Evolutionary conservation across 2,329 filamentous ascomycete genomes (phyloP).

Genomic region (Aureobasidium sp.): DNA sequence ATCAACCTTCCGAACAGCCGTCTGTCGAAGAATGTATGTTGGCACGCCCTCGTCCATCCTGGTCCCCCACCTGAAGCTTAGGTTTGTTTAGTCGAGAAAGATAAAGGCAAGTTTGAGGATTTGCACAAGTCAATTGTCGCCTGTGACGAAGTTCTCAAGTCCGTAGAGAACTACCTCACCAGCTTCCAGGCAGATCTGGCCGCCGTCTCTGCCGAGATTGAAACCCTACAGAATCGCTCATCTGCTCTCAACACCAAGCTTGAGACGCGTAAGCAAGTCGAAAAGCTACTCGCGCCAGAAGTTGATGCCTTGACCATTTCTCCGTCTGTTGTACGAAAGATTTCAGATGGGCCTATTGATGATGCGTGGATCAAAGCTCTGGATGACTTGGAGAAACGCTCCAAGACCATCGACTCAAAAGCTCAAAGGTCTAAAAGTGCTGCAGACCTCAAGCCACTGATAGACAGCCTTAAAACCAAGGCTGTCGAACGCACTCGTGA

Average conservation of each 20-base stretch:
- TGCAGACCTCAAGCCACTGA: conserved; percentile 72
- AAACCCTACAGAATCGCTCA: conserved; percentile 81
- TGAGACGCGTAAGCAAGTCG: conserved; percentile 81
- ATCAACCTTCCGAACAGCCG: conserved; percentile 12
- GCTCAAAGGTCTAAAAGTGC: conserved; percentile 61
- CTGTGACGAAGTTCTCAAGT: conserved; percentile 87
- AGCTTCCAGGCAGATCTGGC: conserved; percentile 92
- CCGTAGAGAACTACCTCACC: conserved; percentile 84
- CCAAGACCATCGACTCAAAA: conserved; percentile 61
- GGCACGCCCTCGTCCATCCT: neutral
- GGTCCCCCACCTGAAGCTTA: conserved; percentile 10
- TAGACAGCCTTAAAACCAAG: conserved; percentile 77
- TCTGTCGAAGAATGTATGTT: conserved; percentile 42
- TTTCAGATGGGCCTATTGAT: conserved; percentile 82
- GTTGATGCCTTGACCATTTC: conserved; percentile 89
- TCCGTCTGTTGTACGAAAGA: conserved; percentile 72
- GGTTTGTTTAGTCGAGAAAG: conserved; percentile 45
- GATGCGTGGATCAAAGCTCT: conserved; percentile 79
- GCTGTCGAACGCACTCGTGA: conserved; percentile 92
- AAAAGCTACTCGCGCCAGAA: conserved; percentile 75
- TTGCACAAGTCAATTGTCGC: conserved; percentile 79
- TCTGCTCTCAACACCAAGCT: conserved; percentile 72
- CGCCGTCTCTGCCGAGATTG: conserved; percentile 87
- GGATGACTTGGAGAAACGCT: conserved; percentile 72
- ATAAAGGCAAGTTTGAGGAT: conserved; percentile 79